Percentiles rank a stretch among this genome's conserved stretches.
These are phyloP conservation scores for Paecilomyces dactylethromorphus DNA, from an alignment of 2,329 filamentous ascomycete genomes.

Conservation along the genomic window DNA sequence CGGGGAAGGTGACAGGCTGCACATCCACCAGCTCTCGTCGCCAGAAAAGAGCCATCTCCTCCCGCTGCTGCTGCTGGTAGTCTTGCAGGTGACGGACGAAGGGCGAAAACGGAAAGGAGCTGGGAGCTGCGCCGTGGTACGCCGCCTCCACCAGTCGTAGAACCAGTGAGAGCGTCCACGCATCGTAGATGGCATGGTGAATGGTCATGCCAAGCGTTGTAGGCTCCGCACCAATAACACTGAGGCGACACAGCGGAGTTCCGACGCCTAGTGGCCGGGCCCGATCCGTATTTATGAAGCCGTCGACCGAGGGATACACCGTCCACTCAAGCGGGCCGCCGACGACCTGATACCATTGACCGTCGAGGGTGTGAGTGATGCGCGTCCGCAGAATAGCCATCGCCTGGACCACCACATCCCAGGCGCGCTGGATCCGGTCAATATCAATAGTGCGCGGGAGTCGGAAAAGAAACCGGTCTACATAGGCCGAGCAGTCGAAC, in stretches of 20 bases:
- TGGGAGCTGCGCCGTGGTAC: conserved; percentile 1
- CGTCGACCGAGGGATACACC: not conserved
- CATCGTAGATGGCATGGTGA: conserved; percentile 40
- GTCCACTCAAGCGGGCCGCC: conserved; percentile 8
- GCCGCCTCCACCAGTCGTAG: conserved; percentile 5
- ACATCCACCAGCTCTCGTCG: not conserved
- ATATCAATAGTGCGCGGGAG: conserved; percentile 21
- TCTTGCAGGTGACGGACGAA: conserved; percentile 17
- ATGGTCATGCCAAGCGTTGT: conserved; percentile 28
- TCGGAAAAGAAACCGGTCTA: conserved; percentile 22
- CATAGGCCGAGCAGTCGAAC: conserved; percentile 28
- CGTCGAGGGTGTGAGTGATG: conserved; percentile 17
- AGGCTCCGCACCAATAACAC: conserved; percentile 4
- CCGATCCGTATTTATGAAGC: not conserved
- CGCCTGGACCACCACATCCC: conserved; percentile 22
- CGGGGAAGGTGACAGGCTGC: not conserved
- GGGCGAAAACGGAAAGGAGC: conserved; percentile 2
- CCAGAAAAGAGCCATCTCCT: not conserved
- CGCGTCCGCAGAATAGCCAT: conserved; percentile 36
- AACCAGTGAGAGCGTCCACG: conserved; percentile 14
- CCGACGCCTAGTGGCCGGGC: conserved; percentile 7
- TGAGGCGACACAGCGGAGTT: conserved; percentile 6
- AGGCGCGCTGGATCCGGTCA: conserved; percentile 27
- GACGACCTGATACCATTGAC: conserved; percentile 18
- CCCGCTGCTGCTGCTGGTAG: too few relatives aligned